Evolutionary conservation across 768 basidiomycete species (phyloP).

Genomic region (Kwoniella newhampshirensis): DNA sequence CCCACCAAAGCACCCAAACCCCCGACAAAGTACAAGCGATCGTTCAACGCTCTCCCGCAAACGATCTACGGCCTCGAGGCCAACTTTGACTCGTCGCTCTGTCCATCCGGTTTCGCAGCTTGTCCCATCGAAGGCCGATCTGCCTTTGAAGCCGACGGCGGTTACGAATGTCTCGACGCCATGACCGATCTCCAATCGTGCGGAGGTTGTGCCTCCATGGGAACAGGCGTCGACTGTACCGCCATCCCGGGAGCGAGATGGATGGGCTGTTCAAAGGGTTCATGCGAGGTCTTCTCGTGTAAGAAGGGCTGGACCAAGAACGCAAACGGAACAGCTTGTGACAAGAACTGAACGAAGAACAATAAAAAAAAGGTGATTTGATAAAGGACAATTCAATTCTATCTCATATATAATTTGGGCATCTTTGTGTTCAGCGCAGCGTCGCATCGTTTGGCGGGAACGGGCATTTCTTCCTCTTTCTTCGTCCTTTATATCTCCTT

Average conservation of each 20-base stretch:
- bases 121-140: conserved; percentile 36
- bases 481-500: too few species aligned
- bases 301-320: conserved; percentile 31
- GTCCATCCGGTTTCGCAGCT: conserved; percentile 43
- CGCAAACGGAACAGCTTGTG: conserved; percentile 15
- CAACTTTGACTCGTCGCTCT: conserved; percentile 38
- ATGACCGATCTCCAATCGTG: conserved; percentile 67
- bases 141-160: neutral
- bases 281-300: conserved; percentile 52
- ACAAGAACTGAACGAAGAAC: conserved; percentile 2
- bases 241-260: conserved; percentile 66
- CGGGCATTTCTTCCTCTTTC: too few species aligned
- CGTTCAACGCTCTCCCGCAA: neutral
- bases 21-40: neutral
- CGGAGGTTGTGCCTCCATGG: conserved; percentile 70
- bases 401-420: neutral
- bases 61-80: conserved; percentile 26
- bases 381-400: neutral
- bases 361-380: too few species aligned
- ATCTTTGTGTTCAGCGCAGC: too few species aligned
- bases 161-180: conserved; percentile 60
- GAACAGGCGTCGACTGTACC: conserved; percentile 69
- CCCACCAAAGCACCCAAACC: conserved; percentile 6
- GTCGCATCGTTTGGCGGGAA: too few species aligned
- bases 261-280: conserved; percentile 63